Evolutionary conservation across 768 basidiomycete genomes (phyloP).

Genomic region (Tephrocybe sp.): DNA sequence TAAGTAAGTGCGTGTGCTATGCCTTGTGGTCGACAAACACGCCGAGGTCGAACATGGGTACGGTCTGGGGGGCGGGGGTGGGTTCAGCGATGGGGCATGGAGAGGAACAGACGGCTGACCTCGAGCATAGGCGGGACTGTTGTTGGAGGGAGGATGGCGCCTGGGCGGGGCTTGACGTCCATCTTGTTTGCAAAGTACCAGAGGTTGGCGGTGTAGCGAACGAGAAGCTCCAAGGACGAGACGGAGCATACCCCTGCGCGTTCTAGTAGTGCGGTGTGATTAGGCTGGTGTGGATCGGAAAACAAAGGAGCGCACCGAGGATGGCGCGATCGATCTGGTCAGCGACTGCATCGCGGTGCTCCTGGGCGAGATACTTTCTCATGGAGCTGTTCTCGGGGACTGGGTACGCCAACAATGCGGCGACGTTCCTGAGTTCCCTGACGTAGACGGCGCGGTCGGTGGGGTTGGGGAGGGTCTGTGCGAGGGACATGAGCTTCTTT

Average conservation of each 20-base stretch:
- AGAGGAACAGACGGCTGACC: slow-evolving; percentile 24
- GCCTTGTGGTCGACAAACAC: slow-evolving; percentile 50
- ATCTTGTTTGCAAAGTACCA: slow-evolving; percentile 58
- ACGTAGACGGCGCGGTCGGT: slow-evolving; percentile 60
- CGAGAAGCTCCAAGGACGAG: slow-evolving; percentile 61
- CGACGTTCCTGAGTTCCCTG: slow-evolving; percentile 72
- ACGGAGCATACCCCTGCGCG: slow-evolving; percentile 48
- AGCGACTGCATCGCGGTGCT: slow-evolving; percentile 78
- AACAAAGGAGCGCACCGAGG: slow-evolving; percentile 53
- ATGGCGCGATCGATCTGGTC: slow-evolving; percentile 89
- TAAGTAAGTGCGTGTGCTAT: slow-evolving; percentile 23
- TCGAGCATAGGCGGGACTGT: slow-evolving; percentile 22
- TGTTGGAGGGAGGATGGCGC: slow-evolving; percentile 46
- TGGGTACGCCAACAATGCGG: slow-evolving; percentile 80
- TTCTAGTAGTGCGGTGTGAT: slow-evolving; percentile 35
- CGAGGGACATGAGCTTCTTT: slow-evolving; percentile 67
- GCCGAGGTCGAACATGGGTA: slow-evolving; percentile 56
- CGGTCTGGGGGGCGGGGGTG: slow-evolving; percentile 34
- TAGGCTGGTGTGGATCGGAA: background rate
- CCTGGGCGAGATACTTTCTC: slow-evolving; percentile 72
- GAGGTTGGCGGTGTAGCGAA: slow-evolving; percentile 64
- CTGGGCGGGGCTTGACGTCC: slow-evolving; percentile 46
- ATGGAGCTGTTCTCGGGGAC: slow-evolving; percentile 78
- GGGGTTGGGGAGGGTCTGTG: slow-evolving; percentile 52
- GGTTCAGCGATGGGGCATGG: slow-evolving; percentile 5